A percentile compares a stretch with the other conserved stretches of the same genome.
These are phyloP conservation scores for Fusarium xylarioides DNA, from an alignment of 2,329 filamentous ascomycete genomes.

Conservation along the genomic window DNA sequence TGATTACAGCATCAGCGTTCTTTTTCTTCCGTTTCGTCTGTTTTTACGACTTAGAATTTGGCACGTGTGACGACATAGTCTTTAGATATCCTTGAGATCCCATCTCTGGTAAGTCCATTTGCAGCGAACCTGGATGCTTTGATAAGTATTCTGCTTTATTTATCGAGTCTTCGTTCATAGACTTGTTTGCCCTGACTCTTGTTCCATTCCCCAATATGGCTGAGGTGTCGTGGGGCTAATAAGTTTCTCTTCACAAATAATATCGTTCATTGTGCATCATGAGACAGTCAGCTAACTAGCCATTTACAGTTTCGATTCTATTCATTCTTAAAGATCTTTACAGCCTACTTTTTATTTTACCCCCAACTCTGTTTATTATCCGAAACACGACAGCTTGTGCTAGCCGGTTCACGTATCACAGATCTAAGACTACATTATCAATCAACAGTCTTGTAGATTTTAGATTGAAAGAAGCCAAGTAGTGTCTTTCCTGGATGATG, in stretches of 20 bases:
- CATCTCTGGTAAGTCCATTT: constrained; percentile 37
- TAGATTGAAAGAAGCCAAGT: constrained; percentile 17
- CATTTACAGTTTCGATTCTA: constrained; percentile 34
- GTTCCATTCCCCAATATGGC: constrained; percentile 12
- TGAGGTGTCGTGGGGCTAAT: constrained; percentile 21
- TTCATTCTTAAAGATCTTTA: constrained; percentile 29
- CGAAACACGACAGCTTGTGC: constrained; percentile 8
- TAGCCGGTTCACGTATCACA: not conserved
- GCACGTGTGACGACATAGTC: constrained; percentile 40
- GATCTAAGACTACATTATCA: not conserved
- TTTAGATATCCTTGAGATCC: constrained; percentile 44
- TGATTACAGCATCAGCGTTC: constrained; percentile 23
- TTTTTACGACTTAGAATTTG: constrained; percentile 44
- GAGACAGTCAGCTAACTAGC: constrained; percentile 35
- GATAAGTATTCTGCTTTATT: constrained; percentile 11
- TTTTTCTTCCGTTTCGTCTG: constrained; percentile 35
- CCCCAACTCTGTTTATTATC: constrained; percentile 4
- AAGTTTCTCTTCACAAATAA: constrained; percentile 21
- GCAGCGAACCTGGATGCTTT: constrained; percentile 3
- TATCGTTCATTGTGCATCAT: constrained; percentile 23
- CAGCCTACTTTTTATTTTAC: constrained; percentile 18
- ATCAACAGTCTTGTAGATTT: not conserved
- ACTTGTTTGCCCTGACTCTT: constrained; percentile 7
- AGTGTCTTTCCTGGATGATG: constrained; percentile 51
- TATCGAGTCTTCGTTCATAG: constrained; percentile 1